Conservation (phyloP, 73 alveolate species). For the Paramecium primaurelia region DNA sequence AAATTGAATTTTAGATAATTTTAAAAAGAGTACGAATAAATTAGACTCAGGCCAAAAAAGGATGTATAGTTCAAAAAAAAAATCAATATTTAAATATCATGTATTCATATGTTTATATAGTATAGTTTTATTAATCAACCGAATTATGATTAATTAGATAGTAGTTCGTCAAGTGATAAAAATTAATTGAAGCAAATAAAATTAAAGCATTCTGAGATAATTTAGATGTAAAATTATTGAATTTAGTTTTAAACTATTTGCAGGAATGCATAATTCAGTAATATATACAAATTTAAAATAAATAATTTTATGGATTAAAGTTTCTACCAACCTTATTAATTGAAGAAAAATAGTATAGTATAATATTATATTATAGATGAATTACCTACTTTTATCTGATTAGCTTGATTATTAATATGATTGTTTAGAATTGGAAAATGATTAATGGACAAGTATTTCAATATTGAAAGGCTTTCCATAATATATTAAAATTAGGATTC, state of each 20-base stretch:
- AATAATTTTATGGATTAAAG: background rate
- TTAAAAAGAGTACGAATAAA: too few relatives aligned
- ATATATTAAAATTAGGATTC: background rate
- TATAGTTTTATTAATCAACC: conserved; percentile 17
- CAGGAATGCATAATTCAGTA: background rate
- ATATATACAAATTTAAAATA: background rate
- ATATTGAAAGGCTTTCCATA: background rate
- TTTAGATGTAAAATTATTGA: background rate
- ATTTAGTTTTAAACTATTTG: background rate
- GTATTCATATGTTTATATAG: background rate
- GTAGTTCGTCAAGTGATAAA: conserved; percentile 21
- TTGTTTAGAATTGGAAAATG: background rate
- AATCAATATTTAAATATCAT: too few relatives aligned
- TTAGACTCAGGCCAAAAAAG: too few relatives aligned
- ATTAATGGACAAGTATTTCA: background rate
- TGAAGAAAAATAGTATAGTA: background rate
- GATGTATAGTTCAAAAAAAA: too few relatives aligned
- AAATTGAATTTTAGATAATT: too few relatives aligned
- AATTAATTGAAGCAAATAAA: background rate
- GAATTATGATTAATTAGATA: background rate
- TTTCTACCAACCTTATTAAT: background rate
- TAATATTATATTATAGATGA: background rate
- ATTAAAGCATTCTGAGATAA: background rate
- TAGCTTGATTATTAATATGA: background rate
- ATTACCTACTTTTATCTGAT: background rate